Evolutionary conservation across 164 flowering plant genomes (phyloP).

Genomic region (Tetrastigma voinierianum): DNA sequence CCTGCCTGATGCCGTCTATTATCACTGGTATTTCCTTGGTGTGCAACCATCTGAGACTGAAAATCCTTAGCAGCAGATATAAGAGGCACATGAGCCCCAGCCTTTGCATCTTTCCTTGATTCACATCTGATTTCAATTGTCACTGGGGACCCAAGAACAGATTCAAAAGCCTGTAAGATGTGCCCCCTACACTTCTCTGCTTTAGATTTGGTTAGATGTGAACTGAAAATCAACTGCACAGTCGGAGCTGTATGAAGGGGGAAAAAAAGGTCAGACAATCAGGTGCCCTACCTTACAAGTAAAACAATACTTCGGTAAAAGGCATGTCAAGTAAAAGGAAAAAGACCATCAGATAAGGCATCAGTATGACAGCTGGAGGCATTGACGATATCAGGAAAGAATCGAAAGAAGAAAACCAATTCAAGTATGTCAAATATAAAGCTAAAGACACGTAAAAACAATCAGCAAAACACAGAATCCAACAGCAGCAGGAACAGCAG

Average conservation of each 20-base stretch:
- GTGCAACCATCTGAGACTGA: slow-evolving; percentile 26
- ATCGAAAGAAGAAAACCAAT: background rate
- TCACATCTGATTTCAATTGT: slow-evolving; percentile 77
- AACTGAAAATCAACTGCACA: slow-evolving; percentile 74
- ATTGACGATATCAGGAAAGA: slow-evolving; percentile 2
- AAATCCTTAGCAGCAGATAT: slow-evolving; percentile 32
- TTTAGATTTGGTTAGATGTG: slow-evolving; percentile 59
- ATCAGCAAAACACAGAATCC: background rate
- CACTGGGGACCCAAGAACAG: slow-evolving; percentile 74
- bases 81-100: slow-evolving; percentile 29
- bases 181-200: slow-evolving; percentile 72
- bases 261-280: slow-evolving; percentile 2
- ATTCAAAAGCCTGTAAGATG: slow-evolving; percentile 87
- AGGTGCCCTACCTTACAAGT: background rate
- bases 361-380: slow-evolving; percentile 2
- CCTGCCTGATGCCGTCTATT: slow-evolving; percentile 20
- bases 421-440: background rate
- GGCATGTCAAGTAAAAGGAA: slow-evolving; percentile 1
- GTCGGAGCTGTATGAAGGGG: slow-evolving; percentile 65
- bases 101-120: slow-evolving; percentile 33
- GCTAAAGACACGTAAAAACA: background rate
- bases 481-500: background rate
- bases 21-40: slow-evolving; percentile 13
- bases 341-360: background rate
- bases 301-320: background rate